Base-by-base conservation (phyloP, 495 filamentous ascomycete genomes). In the Neurospora cerealis region DNA sequence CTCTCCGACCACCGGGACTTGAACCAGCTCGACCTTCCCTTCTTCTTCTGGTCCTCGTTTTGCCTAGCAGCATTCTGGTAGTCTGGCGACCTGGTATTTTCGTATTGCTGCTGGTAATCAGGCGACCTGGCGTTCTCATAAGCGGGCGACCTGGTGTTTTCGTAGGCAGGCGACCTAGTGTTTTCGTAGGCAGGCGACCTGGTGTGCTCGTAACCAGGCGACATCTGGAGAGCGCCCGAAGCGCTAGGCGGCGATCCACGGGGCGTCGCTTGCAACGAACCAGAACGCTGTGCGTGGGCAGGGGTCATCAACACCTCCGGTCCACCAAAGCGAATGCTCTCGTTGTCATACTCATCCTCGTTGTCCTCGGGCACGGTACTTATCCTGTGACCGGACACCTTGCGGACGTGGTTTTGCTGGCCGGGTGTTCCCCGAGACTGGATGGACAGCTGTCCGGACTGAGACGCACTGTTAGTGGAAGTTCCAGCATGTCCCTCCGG, bases 1-100 rank as follows among this genome's bases (percentile, higher is more conserved):
- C 54, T 66, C 82, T 96, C 95, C 5, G 95, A 98, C 96, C 96
- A 99, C 39, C 96, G 90, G 15, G 96, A 98, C n/a, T 94, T 93
- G 83, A 94, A 86, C 84, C 87, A 96, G 80, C 97, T 91, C 5
- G 93, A 96, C 17, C 94, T 95, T 13, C 93, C 96, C 81, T 97
- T 96, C 82, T 97, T 94, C 84, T 97, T 98, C 77, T 91, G 90
- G 73, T 88, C 86, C 81, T 95, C 94, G 38, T 93, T 92, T 8
- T 88, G 89, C 71, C 78, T 78, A 6, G 81, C 80, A 2, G 81
- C 81, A 48, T 82, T 81, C 41, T 81, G 80, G 66, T 83, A 74
- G 88, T 86, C 74, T 87, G 77, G 69, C 9, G 83, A 83, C 39
- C 77, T 70, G 1, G 81, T 82, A 34, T 81, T 81, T 36, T 82